A percentile compares a stretch with the other conserved stretches of the same genome.
Conservation (phyloP, 2,329 filamentous ascomycete species). For the Ceratocystis cubensis region DNA sequence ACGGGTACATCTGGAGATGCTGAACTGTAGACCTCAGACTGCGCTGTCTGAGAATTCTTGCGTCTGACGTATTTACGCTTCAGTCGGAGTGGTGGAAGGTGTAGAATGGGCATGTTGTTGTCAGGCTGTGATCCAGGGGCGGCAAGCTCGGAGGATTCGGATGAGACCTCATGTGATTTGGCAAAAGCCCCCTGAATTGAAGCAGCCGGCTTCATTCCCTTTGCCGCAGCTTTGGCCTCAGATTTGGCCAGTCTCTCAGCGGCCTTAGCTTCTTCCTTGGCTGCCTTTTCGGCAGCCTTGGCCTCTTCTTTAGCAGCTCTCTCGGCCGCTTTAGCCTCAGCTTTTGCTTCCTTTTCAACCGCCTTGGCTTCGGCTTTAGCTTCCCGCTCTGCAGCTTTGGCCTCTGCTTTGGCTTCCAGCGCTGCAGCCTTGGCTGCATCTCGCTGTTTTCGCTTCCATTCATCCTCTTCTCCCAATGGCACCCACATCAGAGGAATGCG, state of each 20-base stretch:
- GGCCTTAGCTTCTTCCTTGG: constrained; percentile 16
- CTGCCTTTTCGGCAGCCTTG: constrained; percentile 14
- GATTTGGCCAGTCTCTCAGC: constrained; percentile 16
- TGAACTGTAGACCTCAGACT: not conserved
- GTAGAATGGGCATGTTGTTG: not conserved
- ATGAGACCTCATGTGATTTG: not conserved
- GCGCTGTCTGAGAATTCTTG: not conserved
- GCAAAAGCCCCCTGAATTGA: not conserved
- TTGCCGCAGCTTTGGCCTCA: constrained; percentile 5
- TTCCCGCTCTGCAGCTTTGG: constrained; percentile 15
- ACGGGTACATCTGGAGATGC: not conserved
- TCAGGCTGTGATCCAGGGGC: not conserved
- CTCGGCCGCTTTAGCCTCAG: constrained; percentile 15
- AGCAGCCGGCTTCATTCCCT: not conserved
- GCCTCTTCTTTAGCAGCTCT: constrained; percentile 16
- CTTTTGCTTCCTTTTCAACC: constrained; percentile 15
- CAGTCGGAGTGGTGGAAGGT: constrained; percentile 1
- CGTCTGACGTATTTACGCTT: constrained; percentile 15
- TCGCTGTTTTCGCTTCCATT: constrained; percentile 33
- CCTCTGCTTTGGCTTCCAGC: constrained; percentile 18
- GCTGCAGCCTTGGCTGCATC: constrained; percentile 24
- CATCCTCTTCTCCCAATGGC: constrained; percentile 35
- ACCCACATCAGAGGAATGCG: constrained; percentile 50
- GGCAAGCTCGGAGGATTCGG: not conserved
- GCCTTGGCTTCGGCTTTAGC: constrained; percentile 15